Percentiles rank a stretch among this genome's conserved stretches.
Evolutionary conservation across 148 eudicot species (phyloP).

Genomic region (Rhododendron henanense): DNA sequence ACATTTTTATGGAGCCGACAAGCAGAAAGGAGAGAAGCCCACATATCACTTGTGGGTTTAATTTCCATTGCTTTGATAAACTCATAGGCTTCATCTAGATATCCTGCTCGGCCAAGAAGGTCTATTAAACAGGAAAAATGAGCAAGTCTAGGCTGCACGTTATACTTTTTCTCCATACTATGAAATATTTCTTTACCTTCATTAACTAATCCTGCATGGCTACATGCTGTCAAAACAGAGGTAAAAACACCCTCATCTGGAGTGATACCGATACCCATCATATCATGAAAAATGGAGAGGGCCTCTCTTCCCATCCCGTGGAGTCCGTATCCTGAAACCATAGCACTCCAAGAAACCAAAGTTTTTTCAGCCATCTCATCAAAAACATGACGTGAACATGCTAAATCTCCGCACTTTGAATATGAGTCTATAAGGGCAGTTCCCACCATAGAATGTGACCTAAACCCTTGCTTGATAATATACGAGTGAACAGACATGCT

Average conservation of each 20-base stretch:
- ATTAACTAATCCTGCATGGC: slow-evolving; percentile 35
- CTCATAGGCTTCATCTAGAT: slow-evolving; percentile 37
- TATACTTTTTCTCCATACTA: slow-evolving; percentile 20
- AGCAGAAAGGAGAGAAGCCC: slow-evolving; percentile 34
- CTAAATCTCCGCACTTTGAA: slow-evolving; percentile 30
- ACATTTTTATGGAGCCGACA: slow-evolving; percentile 33
- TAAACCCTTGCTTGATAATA: slow-evolving; percentile 25
- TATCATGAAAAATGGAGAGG: slow-evolving; percentile 20
- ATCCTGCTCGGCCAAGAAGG: slow-evolving; percentile 39
- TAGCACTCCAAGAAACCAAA: slow-evolving; percentile 37
- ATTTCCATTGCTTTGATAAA: slow-evolving; percentile 24
- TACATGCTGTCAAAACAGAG: slow-evolving; percentile 40
- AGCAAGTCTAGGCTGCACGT: slow-evolving; percentile 26
- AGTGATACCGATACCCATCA: slow-evolving; percentile 17
- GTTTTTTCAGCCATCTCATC: slow-evolving; percentile 28
- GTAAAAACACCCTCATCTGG: slow-evolving; percentile 33
- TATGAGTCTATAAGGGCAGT: slow-evolving; percentile 37
- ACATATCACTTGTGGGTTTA: slow-evolving; percentile 28
- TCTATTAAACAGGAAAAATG: slow-evolving; percentile 41
- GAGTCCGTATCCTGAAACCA: slow-evolving; percentile 34
- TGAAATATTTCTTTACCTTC: slow-evolving; percentile 32
- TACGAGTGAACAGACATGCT: slow-evolving; percentile 29
- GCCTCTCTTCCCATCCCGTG: slow-evolving; percentile 36
- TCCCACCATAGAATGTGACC: slow-evolving; percentile 27
- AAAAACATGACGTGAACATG: slow-evolving; percentile 24